Base-by-base conservation (phyloP, 2,329 filamentous ascomycete genomes). In the Diaporthe citriasiana region DNA sequence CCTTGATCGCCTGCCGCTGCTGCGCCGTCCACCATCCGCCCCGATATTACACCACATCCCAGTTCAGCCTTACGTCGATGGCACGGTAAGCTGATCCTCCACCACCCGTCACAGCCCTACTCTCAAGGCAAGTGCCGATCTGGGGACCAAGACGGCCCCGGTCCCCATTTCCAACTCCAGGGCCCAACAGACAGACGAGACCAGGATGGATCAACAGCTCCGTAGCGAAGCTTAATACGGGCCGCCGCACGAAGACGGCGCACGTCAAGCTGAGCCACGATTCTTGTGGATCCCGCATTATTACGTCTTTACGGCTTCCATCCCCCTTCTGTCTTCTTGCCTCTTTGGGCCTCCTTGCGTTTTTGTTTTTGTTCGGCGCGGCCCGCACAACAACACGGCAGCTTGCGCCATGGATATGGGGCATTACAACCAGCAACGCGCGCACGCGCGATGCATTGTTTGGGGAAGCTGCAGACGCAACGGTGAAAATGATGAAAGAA, bases 11-110 rank as follows among this genome's bases (percentile, higher is more conserved):
- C 47, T 50, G 47, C 45, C 27, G 70, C 25, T 63, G 45, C 70
- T 63, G 57, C 33, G 25, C 56, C 45, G 51, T 63, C 50, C 70
- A 40, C 40, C 56, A 53, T 42, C 35, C 45, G 22, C 45, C 56
- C 56, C 45, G 59, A 42, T 60, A 71, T 60, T 42, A 53, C 56
- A 51, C 57, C 30, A 63, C 70, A 71, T 55, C 70, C 70, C 50
- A 53, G 70, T 42, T 53, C 70, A 71, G 70, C 70, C 70, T 53
- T 71, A 71, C 35, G 70, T 35, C 59, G 38, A 63, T 63, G 70
- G 22, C 27, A 71, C 70, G 40, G 47, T 71, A 71, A 63, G 70
- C 70, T 63, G 51, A 71, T 60, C 38, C 27, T 53, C 33, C n/a
- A 47, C 45, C 47, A 53, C 51, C 56, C 27, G 13, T 33, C 35